Evolutionary conservation across 345 rosid genomes (phyloP).

Genomic region (Sapria himalayana): DNA sequence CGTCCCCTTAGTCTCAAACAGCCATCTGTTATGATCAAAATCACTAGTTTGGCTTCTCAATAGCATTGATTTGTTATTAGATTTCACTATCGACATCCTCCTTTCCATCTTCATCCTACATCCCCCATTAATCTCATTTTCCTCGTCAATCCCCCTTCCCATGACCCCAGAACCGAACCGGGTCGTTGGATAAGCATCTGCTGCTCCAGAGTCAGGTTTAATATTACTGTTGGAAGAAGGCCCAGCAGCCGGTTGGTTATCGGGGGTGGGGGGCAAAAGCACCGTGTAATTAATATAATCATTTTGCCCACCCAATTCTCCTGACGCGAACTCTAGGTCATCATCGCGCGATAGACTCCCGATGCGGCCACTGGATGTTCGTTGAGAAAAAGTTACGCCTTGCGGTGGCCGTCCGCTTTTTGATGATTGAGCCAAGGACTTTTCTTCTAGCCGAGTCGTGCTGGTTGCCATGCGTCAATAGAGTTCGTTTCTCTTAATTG

Average conservation of each 20-base stretch:
- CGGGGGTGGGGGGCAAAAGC: constrained; percentile 87
- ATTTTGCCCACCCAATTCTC: constrained; percentile 41
- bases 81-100: constrained; percentile 53
- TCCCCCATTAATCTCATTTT: constrained; percentile 5
- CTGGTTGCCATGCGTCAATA: constrained; percentile 14
- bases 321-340: constrained; percentile 45
- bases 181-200: constrained; percentile 4
- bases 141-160: constrained; percentile 2
- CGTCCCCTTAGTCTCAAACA: constrained; percentile 55
- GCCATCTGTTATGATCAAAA: constrained; percentile 87
- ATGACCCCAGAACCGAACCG: constrained; percentile 12
- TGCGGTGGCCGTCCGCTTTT: constrained; percentile 31
- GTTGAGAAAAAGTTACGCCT: constrained; percentile 36
- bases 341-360: constrained; percentile 58
- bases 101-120: constrained; percentile 29
- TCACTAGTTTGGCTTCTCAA: constrained; percentile 75
- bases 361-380: constrained; percentile 51
- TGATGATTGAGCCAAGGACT: constrained; percentile 23
- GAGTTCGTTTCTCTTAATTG: too few species aligned
- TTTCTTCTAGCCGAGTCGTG: constrained; percentile 17
- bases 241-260: constrained; percentile 44
- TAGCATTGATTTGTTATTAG: constrained; percentile 57
- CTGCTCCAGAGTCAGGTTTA: constrained; percentile 14
- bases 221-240: constrained; percentile 14
- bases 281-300: constrained; percentile 84